Evolutionary conservation across 2,329 filamentous ascomycete species (phyloP), one percentile per base, ranked within the genome.

Genomic region (Laburnicola sp.): DNA sequence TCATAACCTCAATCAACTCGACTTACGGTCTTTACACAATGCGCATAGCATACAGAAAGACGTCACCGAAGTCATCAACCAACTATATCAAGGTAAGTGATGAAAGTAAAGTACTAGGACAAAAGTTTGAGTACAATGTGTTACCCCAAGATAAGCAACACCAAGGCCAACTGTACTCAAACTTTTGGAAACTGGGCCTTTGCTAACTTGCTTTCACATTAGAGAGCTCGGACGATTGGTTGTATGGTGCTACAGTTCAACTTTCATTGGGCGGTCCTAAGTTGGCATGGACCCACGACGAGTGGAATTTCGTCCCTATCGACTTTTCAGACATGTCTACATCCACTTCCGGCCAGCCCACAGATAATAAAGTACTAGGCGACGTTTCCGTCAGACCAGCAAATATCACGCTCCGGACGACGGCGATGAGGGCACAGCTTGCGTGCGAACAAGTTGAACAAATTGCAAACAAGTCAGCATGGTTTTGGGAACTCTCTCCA

Each of bases 281-380:
- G 30, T 54, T 51, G 2, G 25, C 53, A 2, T 63, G 60, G 58
- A 60, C 40, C 10, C 34, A 34, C 3, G 53, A 56, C 27, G 58
- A 44, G 26, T 63, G 58, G 60, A 59, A 45, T 23, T 59, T 60
- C 21, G 7, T 57, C 16, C 57, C 53, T 4, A 4, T 59, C 16
- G 39, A 58, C 21, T 37, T 58, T 21, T 26, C 25, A 11, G 21
- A 23, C 23, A 34, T n/a, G n/a, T 9, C 34, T 23, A n/a, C 16
- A 16, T 16, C 4, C 28, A 6, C 16, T n/a, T 34, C 41, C 6
- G 9, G 6, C 9, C 10, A 16, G 2, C 22, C 35, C 36, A 26
- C 10, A 7, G 43, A 38, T 10, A 31, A 22, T n/a, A 22, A 9
- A 3, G 10, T 9, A 2, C 32, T 16, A 9, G 30, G 3, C 8